A percentile compares a stretch with the other conserved stretches of the same genome.
Evolutionary conservation across 2,329 filamentous ascomycete species (phyloP).

Genomic region (Calonectria pauciramosa): DNA sequence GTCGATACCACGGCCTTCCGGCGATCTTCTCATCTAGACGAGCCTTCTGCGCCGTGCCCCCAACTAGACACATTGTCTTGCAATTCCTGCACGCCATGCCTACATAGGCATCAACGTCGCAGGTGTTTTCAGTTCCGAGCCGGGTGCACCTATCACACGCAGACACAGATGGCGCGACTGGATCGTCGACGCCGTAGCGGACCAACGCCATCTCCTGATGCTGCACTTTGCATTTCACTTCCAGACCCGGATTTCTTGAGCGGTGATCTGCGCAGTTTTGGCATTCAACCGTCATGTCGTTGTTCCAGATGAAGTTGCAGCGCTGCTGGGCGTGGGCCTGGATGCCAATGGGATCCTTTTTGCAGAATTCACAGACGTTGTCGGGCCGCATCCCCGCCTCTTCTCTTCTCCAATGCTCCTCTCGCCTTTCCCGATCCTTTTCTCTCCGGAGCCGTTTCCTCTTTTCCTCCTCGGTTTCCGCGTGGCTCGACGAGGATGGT

Average conservation of each 20-base stretch:
- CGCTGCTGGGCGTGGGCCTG: neutral
- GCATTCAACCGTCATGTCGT: conserved; percentile 25
- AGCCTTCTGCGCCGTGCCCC: neutral
- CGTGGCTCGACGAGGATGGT: neutral
- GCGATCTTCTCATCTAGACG: neutral
- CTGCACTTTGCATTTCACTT: conserved; percentile 17
- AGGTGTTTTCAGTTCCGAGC: neutral
- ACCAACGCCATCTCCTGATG: conserved; percentile 15
- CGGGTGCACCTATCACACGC: conserved; percentile 18
- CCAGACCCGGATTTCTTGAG: neutral
- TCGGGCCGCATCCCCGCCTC: neutral
- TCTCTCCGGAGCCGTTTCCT: neutral
- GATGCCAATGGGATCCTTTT: conserved; percentile 19
- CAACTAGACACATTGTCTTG: neutral
- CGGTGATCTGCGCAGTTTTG: conserved; percentile 38
- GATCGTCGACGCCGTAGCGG: conserved; percentile 30
- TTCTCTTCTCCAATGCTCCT: neutral
- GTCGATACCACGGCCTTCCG: conserved; percentile 33
- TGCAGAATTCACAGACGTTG: conserved; percentile 33
- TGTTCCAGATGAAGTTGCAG: conserved; percentile 10
- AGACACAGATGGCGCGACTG: neutral
- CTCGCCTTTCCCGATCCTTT: neutral
- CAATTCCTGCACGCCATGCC: conserved; percentile 35
- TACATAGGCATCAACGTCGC: conserved; percentile 34
- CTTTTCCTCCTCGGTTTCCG: neutral